Base-by-base conservation (phyloP, 345 rosid genomes). In the Citrus glauca region DNA sequence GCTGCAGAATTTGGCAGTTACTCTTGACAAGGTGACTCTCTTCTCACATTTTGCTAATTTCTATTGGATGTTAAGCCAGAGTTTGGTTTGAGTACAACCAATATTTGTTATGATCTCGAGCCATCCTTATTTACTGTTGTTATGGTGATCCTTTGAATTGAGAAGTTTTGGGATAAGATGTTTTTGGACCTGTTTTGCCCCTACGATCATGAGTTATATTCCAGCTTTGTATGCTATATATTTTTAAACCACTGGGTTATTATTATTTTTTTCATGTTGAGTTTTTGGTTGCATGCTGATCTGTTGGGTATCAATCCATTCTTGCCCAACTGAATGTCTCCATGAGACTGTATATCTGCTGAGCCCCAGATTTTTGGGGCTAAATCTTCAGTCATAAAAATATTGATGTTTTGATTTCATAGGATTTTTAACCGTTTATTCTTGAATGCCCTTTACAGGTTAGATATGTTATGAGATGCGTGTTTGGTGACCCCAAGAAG, bases 1-100 rank as follows among this genome's bases (percentile, higher is more conserved):
- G 88, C 98, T 97, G 82, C 99, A 97, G 85, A 97, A 97, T 88
- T 81, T 97, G 90, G 99, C 99, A 45, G 86, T 93, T 63, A 97
- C 98, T 77, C 97, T 97, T 81, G 99, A 97, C 88, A 97, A 97
- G 98, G 99, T 97, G 81, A 79, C 66, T 83, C 66, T 83, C 66
- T 69, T 56, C 76, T 66, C 74, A 69, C 53, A 53, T 75, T 42
- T 17, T 67, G 16, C 38, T 35, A 75, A 32, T 65, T 66, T 19
- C 27, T 60, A 22, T 73, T 50, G 57, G 63, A 30, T 48, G 62
- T 48, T 72, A 63, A 16, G 57, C n/a, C 13, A 71, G 24, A 27
- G 25, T 62, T 30, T 61, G 53, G 72, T 53, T 53, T n/a, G 24
- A 57, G 72, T 2, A 20, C 28, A 71, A 65, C 35, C 55, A 38